Evolutionary conservation across 106 monocot genomes (phyloP).

Genomic region (Agapanthus africanus): DNA sequence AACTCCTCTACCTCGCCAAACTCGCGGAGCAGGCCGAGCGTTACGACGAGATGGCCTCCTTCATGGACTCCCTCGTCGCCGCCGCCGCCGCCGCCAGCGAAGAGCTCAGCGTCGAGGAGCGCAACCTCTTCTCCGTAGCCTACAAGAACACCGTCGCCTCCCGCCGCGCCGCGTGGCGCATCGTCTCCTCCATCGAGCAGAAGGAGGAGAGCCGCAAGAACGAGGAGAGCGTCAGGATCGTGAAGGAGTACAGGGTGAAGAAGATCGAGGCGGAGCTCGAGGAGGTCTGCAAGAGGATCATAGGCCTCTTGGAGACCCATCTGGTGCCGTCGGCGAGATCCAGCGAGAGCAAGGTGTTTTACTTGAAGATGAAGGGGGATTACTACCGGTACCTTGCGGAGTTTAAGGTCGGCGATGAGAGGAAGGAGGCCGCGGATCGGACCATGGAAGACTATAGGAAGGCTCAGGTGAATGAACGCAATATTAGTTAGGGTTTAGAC

Average conservation of each 20-base stretch:
- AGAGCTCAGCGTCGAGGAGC: constrained; percentile 25
- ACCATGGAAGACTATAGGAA: constrained; percentile 9
- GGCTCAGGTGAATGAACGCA: constrained; percentile 13
- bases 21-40: constrained; percentile 29
- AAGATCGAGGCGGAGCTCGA: constrained; percentile 24
- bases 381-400: too few species aligned
- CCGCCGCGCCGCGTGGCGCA: constrained; percentile 21
- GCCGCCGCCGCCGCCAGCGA: not conserved
- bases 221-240: constrained; percentile 15
- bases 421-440: constrained; percentile 1
- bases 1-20: constrained; percentile 22
- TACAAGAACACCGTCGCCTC: constrained; percentile 23
- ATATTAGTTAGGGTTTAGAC: too few species aligned
- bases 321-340: constrained; percentile 3
- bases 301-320: constrained; percentile 6
- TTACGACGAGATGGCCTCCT: constrained; percentile 26
- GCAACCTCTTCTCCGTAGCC: constrained; percentile 24
- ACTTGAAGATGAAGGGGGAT: constrained; percentile 18
- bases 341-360: constrained; percentile 17
- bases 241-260: constrained; percentile 1
- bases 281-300: constrained; percentile 8
- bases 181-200: too few species aligned
- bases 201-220: too few species aligned
- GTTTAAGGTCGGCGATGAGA: constrained; percentile 9
- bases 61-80: constrained; percentile 15